Evolutionary conservation across 1,284 basidiomycete species (phyloP), one percentile per base, ranked within the genome.

Genomic region (Pascua sp.): DNA sequence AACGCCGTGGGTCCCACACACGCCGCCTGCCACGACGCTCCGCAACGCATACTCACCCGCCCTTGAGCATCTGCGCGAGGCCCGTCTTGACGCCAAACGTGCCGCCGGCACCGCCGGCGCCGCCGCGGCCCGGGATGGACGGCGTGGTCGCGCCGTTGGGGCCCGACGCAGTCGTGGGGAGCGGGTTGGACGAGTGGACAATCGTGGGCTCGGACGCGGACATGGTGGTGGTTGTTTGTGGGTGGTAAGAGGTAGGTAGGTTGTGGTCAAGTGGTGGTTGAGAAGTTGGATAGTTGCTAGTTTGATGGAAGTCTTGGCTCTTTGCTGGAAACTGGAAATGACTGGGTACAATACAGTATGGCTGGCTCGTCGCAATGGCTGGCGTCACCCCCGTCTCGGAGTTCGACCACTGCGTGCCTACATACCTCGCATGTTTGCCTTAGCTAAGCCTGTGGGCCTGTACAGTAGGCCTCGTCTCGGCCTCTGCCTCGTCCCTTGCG

Each of bases 81-180:
- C 91, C 91, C 32, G 90, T 91, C 80, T 97, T 97, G 74, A 97
- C 91, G 42, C 88, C 88, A 71, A 92, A 95, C 9, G 91, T 92
- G 44, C 90, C 90, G 57, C 81, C 85, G 46, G 82, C 82, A 44
- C 70, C 69, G 38, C 64, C 66, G 24, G 54, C 58, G 51, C 54
- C 60, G 13, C 55, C 42, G 18, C 54, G 55, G 36, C 49, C 51
- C 13, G 56, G 60, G 45, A 61, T 39, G 36, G 53, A 46, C 11
- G 60, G 57, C 32, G 57, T 59, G 18, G 60, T 32, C 4, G 51
- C 41, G 49, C 60, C 60, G 47, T 52, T 57, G 42, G 50, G 24
- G 51, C 39, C 47, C 47, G 42, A 44, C 37, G 49, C 36, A 40
- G 47, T 18, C 47, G 51, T 43, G 32, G 49, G 44, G 44, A 51